Base-by-base conservation (phyloP, 257 asterid genomes). In the Eustoma russellianum region DNA sequence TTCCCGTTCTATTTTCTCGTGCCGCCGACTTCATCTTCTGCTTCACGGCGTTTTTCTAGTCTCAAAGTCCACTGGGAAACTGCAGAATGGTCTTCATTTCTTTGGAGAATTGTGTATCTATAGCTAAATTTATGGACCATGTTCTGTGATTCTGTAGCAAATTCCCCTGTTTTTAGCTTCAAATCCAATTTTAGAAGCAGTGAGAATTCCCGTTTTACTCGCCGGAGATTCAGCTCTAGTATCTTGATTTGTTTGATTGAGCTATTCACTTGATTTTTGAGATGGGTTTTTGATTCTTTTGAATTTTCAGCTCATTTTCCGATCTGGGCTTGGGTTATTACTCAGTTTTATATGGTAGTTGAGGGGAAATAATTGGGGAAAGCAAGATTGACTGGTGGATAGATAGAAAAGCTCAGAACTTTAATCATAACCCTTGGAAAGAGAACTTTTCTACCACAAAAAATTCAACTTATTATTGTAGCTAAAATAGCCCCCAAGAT, bases 361-460 rank as follows among this genome's bases (percentile, higher is more conserved):
- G 62, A n/a, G 51, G 16, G 6, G 19, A 9, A 45, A 46, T 44
- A 11, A 38, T 38, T 38, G 43, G 43, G 43, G 43, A 55, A 41
- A 14, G 13, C 61, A 55, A 53, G 56, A 48, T 64, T 67, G 74
- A 64, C 62, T 43, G 59, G 64, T 64, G 65, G 63, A 56, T 64
- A 33, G 56, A 59, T 41, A 56, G 47, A 51, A 40, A 47, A 62
- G 55, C 35, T 7, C 15, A 13, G 51, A 43, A 53, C 56, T 68
- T 52, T 41, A 57, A 54, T 57, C 45, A 47, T 55, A 28, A 16
- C 56, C 33, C 61, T 16, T 16, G 15, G 14, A 41, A 48, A 48
- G 41, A 50, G 48, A 38, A 46, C 49, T 51, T 59, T 66, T 54
- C 7, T 50, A n/a, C 43, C 53, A 56, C 43, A 38, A 8, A 38